Evolutionary conservation across 345 rosid species (phyloP), one percentile per base, ranked within the genome.

Genomic region (Pistacia integerrima): DNA sequence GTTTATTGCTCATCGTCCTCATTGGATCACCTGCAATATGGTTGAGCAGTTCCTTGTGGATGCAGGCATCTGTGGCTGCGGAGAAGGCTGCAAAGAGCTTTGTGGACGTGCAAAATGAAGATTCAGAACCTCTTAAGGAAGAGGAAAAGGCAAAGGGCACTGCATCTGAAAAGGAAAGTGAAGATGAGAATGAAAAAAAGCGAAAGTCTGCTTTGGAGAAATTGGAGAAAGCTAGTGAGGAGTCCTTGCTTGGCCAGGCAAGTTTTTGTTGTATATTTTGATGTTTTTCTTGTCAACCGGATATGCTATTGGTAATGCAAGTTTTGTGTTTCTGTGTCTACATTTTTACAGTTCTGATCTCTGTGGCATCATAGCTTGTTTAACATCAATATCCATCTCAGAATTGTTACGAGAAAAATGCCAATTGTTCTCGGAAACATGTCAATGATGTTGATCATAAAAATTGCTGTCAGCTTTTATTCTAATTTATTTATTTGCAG

Each of bases 211-310:
- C 98, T 72, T 76, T 96, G 64, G 88, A 79, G 64, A 93, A 88
- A 75, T 78, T 96, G 85, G 97, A 90, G 85, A 90, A 87, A 52
- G 98, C 97, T 11, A 88, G 99, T 84, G 90, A 88, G 73, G 97
- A 94, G 78, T 80, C 97, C 22, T 67, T 92, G 48, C 90, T 96
- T 78, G 92, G 99, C 70, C 97, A 96, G 99, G 98, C 89, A 89
- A 81, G 89, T 64, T 18, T 77, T 59, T n/a, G 54, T 5, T 66
- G 66, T 69, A 58, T 16, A 30, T 55, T 75, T 76, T 77, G 70
- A 56, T 81, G 54, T 68, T 68, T 76, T 36, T 66, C 8, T 4
- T 25, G 6, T 6, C 71, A 49, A 14, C 62, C 30, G 75, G 51
- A 59, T 62, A 61, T 20, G 54, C 60, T 38, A 58, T 20, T 36